phyloP scores from a whole-genome alignment of 83 land plant species.

The Thuja plicata region DNA sequence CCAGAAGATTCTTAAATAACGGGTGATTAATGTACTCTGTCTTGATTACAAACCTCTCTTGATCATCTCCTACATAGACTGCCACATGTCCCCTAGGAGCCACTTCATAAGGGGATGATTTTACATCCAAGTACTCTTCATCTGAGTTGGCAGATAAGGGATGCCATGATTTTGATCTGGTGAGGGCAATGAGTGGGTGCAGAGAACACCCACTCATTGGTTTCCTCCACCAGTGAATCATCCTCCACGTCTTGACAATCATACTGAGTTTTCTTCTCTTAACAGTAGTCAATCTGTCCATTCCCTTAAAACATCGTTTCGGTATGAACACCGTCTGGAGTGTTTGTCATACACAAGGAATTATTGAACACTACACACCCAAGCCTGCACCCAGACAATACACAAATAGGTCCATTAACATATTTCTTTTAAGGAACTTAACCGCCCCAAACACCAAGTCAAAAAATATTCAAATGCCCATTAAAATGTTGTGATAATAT shows the following conservation, averaged over 20 bases:
- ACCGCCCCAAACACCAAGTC: background rate
- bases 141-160: background rate
- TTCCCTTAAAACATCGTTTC: background rate
- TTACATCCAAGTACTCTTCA: background rate
- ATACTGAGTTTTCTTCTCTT: background rate
- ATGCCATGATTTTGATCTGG: background rate
- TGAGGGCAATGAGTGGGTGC: background rate
- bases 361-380: background rate
- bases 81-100: constrained; percentile 44
- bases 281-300: background rate
- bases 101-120: background rate
- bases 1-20: constrained; percentile 41
- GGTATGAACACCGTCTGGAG: background rate
- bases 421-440: too few relatives aligned
- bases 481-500: too few relatives aligned
- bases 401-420: background rate
- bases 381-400: background rate
- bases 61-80: constrained; percentile 46
- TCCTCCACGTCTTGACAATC: background rate
- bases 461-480: too few relatives aligned
- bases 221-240: background rate
- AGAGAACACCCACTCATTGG: background rate
- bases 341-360: background rate
- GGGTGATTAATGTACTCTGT: constrained; percentile 48
- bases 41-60: constrained; percentile 41